Conservation (phyloP, 441 rosid genomes). For the Jatropha multifida region DNA sequence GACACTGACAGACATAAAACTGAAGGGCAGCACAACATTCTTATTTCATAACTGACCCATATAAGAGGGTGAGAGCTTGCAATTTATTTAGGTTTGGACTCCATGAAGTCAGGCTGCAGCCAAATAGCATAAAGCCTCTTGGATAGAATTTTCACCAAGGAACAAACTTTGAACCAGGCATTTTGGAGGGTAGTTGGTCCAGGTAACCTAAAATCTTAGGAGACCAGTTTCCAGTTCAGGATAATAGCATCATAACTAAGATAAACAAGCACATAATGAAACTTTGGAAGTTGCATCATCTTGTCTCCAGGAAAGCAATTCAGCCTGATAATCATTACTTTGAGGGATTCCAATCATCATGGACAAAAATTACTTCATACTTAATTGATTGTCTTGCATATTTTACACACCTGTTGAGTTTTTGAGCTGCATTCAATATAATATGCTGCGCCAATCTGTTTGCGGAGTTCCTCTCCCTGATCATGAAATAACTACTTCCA, state of each 20-base stretch:
- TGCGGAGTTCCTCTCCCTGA: constrained; percentile 97
- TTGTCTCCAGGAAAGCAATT: constrained; percentile 13
- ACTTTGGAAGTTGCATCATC: background rate
- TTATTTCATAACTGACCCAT: background rate
- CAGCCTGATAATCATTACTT: constrained; percentile 2
- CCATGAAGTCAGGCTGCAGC: background rate
- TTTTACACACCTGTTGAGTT: constrained; percentile 54
- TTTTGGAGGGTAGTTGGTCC: background rate
- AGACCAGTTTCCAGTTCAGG: background rate
- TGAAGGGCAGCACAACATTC: background rate
- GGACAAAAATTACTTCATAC: background rate
- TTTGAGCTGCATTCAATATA: constrained; percentile 98
- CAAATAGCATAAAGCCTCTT: background rate
- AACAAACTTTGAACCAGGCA: constrained; percentile 13
- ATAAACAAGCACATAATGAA: background rate
- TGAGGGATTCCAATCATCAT: background rate
- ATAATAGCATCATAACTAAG: background rate
- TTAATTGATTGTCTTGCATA: constrained; percentile 8
- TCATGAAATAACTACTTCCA: constrained; percentile 19
- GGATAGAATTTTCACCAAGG: constrained; percentile 9
- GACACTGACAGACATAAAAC: background rate
- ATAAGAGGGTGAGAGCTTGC: background rate
- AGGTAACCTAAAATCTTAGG: background rate
- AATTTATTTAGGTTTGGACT: constrained; percentile 1
- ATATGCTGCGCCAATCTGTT: constrained; percentile 86